phyloP scores from a whole-genome alignment of 352 stramenopile species.

The Phytopythium helicoides region DNA sequence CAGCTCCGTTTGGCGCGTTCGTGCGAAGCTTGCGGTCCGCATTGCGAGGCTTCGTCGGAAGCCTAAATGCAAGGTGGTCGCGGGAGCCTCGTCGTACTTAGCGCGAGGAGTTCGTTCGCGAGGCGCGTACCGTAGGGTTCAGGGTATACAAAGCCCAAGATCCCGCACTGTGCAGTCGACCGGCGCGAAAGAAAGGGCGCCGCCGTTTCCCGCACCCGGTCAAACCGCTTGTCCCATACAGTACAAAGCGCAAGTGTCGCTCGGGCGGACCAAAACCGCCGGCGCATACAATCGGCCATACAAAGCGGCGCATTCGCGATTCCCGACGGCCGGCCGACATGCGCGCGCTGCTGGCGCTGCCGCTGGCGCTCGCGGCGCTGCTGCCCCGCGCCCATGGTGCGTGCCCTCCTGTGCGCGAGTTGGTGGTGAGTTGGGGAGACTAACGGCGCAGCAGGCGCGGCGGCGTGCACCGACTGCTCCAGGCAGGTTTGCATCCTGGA shows the following conservation, averaged over 20 bases:
- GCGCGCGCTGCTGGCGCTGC: constrained; percentile 12
- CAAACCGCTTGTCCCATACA: too few relatives aligned
- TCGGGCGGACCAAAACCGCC: too few relatives aligned
- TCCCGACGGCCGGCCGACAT: not conserved
- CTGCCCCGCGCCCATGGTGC: too few relatives aligned
- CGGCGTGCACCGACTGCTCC: constrained; percentile 49
- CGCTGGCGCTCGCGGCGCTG: constrained; percentile 2
- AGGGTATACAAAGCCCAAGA: constrained; percentile 13
- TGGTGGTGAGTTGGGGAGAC: not conserved
- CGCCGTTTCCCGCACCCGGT: not conserved
- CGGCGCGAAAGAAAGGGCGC: not conserved
- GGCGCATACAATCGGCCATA: too few relatives aligned
- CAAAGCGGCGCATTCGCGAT: not conserved
- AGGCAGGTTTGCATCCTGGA: constrained; percentile 62
- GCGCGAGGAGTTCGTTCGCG: too few relatives aligned
- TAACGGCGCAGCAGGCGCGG: constrained; percentile 20
- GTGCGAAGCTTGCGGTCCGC: too few relatives aligned
- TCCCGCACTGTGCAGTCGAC: not conserved
- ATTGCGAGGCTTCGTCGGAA: too few relatives aligned
- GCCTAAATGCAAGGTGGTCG: too few relatives aligned
- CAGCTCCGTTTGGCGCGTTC: too few relatives aligned
- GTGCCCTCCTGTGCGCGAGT: too few relatives aligned
- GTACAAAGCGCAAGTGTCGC: too few relatives aligned
- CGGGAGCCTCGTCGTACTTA: too few relatives aligned
- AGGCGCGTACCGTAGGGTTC: constrained; percentile 1